A percentile compares a stretch with the other conserved stretches of the same genome.
phyloP scores from a whole-genome alignment of 1,284 basidiomycete genomes.

The Neolentinus lepideus region DNA sequence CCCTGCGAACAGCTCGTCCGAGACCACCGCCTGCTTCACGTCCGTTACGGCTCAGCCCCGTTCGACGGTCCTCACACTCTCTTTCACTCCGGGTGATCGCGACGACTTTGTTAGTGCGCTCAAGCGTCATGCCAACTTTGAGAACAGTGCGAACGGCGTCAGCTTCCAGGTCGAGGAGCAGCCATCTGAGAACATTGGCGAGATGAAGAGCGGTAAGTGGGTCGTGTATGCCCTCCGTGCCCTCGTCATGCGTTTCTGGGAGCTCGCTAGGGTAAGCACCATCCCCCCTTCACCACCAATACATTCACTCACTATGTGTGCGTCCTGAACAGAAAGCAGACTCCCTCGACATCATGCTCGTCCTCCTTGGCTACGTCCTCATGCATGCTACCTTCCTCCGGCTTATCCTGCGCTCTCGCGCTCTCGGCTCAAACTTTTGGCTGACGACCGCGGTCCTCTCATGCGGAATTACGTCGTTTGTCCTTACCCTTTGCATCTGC shows the following conservation, averaged over 20 bases:
- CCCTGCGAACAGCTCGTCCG: slow-evolving; percentile 13
- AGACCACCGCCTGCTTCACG: slow-evolving; percentile 32
- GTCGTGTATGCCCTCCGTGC: slow-evolving; percentile 81
- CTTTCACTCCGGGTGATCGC: slow-evolving; percentile 43
- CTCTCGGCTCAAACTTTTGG: slow-evolving; percentile 87
- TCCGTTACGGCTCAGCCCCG: slow-evolving; percentile 23
- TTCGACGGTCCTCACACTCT: slow-evolving; percentile 48
- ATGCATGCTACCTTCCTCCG: slow-evolving; percentile 97
- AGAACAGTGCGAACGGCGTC: slow-evolving; percentile 19
- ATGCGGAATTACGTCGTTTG: slow-evolving; percentile 45
- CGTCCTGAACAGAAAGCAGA: slow-evolving; percentile 68
- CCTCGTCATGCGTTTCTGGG: slow-evolving; percentile 79
- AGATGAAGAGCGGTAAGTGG: slow-evolving; percentile 78
- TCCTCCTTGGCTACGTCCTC: slow-evolving; percentile 90
- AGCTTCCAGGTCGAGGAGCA: slow-evolving; percentile 33
- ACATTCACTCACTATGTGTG: slow-evolving; percentile 6
- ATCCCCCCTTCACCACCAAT: background rate
- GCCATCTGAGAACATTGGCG: slow-evolving; percentile 43
- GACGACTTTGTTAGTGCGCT: slow-evolving; percentile 46
- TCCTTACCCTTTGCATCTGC: slow-evolving; percentile 82
- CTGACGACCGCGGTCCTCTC: slow-evolving; percentile 81
- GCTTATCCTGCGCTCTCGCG: slow-evolving; percentile 80
- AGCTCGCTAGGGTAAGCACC: slow-evolving; percentile 71
- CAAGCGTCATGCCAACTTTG: slow-evolving; percentile 23
- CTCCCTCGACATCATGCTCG: slow-evolving; percentile 92